Conservation (phyloP, 331 rosid genomes). For the Prunus yedoensis region DNA sequence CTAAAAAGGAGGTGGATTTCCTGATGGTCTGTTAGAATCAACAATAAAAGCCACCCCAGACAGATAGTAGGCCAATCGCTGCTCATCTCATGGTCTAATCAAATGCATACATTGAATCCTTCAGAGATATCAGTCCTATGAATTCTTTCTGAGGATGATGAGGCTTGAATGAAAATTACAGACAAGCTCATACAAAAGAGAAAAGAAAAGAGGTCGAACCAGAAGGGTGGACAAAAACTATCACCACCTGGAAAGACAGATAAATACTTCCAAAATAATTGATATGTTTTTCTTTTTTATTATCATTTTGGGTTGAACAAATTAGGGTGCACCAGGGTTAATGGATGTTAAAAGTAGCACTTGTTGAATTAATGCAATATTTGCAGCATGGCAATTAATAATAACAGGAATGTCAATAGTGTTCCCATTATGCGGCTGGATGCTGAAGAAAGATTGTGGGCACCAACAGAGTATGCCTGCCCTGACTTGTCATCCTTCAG, state of each 20-base stretch:
- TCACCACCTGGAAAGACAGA: conserved; percentile 1
- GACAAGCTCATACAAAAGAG: neutral
- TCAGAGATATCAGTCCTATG: neutral
- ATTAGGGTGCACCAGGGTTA: conserved; percentile 41
- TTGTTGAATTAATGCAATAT: conserved; percentile 11
- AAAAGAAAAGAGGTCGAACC: neutral
- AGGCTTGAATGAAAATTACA: neutral
- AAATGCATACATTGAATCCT: neutral
- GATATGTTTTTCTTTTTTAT: neutral
- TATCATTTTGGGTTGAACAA: conserved; percentile 14
- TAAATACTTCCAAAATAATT: neutral
- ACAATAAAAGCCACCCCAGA: neutral
- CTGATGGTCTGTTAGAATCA: neutral
- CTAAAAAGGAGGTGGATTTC: neutral
- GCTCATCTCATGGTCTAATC: neutral
- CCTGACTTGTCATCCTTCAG: conserved; percentile 31
- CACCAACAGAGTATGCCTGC: conserved; percentile 48
- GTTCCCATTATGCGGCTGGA: conserved; percentile 40
- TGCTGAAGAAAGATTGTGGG: conserved; percentile 60
- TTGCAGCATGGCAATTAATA: conserved; percentile 43
- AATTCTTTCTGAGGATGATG: neutral
- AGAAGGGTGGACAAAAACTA: conserved; percentile 9
- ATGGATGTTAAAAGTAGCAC: conserved; percentile 20
- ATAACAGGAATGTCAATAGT: conserved; percentile 40
- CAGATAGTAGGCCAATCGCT: neutral